phyloP scores from a whole-genome alignment of 352 stramenopile genomes.

The Peronosclerospora sorghi region DNA sequence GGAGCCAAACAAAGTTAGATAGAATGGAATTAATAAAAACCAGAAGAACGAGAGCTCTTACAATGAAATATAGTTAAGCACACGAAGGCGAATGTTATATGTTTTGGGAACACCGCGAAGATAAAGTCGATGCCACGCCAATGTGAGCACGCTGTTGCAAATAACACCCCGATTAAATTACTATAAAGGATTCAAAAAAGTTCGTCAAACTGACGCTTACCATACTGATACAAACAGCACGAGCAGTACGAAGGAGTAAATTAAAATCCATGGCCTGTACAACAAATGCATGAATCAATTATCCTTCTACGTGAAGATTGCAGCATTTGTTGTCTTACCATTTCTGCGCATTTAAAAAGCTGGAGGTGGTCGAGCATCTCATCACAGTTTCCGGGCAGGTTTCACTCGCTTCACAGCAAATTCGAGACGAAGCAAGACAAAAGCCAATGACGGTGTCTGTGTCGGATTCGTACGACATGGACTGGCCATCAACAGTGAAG shows the following conservation, averaged over 20 bases:
- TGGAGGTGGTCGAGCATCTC: slow-evolving; percentile 36
- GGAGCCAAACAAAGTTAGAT: background rate
- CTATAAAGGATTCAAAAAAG: background rate
- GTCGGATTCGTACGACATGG: slow-evolving; percentile 62
- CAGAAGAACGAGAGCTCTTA: slow-evolving; percentile 16
- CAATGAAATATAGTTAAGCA: slow-evolving; percentile 86
- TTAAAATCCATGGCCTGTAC: slow-evolving; percentile 72
- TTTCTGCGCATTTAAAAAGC: slow-evolving; percentile 71
- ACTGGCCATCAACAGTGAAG: slow-evolving; percentile 76
- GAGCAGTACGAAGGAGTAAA: slow-evolving; percentile 79
- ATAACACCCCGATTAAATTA: background rate
- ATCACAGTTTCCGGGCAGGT: slow-evolving; percentile 28
- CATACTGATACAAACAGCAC: slow-evolving; percentile 77
- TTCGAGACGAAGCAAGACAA: slow-evolving; percentile 71
- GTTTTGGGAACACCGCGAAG: slow-evolving; percentile 77
- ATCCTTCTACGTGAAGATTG: background rate
- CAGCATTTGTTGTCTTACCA: slow-evolving; percentile 23
- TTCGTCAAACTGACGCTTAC: no score
- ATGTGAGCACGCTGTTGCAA: slow-evolving; percentile 46
- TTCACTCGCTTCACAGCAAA: slow-evolving; percentile 50
- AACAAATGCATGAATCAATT: background rate
- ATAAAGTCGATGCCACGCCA: slow-evolving; percentile 80
- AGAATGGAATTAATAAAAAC: no score
- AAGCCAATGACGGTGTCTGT: slow-evolving; percentile 66
- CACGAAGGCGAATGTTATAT: slow-evolving; percentile 82